phyloP scores from a whole-genome alignment of 2,329 filamentous ascomycete species.

The Exophiala sp. region DNA sequence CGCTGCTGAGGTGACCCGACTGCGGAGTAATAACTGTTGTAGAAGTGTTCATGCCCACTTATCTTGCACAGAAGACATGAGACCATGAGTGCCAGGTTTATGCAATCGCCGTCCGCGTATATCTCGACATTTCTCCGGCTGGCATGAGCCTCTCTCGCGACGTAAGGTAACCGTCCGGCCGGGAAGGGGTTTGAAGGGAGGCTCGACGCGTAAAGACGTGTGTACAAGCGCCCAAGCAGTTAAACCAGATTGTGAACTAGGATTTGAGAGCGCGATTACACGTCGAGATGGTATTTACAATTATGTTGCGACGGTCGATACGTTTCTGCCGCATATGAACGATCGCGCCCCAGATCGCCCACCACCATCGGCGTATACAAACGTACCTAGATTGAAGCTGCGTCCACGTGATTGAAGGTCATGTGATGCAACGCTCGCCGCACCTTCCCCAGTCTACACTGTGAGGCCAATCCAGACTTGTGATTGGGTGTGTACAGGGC shows the following conservation, averaged over 20 bases:
- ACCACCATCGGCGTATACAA: neutral
- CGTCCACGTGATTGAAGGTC: neutral
- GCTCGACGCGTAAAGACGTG: constrained; percentile 20
- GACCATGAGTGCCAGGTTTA: neutral
- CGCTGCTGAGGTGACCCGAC: neutral
- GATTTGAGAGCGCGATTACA: constrained; percentile 9
- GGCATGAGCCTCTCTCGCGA: neutral
- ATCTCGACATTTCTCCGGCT: neutral
- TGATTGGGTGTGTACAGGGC: too few species aligned
- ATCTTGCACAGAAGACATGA: neutral
- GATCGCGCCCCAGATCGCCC: neutral
- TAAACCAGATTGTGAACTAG: neutral
- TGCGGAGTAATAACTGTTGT: constrained; percentile 3
- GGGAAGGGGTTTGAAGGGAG: constrained; percentile 6
- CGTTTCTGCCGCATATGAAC: neutral
- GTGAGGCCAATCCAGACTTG: too few species aligned
- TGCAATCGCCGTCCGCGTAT: neutral
- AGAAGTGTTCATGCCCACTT: neutral
- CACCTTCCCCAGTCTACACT: neutral
- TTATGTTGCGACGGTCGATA: neutral
- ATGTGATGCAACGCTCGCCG: neutral
- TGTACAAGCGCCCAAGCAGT: constrained; percentile 8
- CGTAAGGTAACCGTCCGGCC: constrained; percentile 1
- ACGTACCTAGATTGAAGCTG: too few species aligned
- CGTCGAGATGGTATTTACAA: constrained; percentile 12